These are phyloP conservation scores for Tolypocladium paradoxum DNA, from an alignment of 2,329 filamentous ascomycete species.

Conservation along the genomic window DNA sequence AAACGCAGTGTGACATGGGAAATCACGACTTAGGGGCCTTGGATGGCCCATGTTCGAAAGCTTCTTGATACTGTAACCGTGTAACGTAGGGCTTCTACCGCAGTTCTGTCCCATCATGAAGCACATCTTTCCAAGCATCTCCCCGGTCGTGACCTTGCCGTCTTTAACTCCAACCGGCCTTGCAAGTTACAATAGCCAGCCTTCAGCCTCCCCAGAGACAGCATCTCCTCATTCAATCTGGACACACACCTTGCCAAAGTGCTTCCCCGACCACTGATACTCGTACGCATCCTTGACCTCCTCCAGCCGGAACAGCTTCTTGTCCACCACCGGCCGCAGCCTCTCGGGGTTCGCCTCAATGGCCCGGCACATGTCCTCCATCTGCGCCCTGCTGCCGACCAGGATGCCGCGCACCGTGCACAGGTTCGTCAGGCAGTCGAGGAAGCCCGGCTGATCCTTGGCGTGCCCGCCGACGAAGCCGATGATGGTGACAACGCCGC, in stretches of 20 bases:
- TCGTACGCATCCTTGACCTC: slow-evolving; percentile 32
- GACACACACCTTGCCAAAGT: slow-evolving; percentile 28
- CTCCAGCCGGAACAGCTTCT: slow-evolving; percentile 32
- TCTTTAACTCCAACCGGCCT: no score
- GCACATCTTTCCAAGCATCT: no score
- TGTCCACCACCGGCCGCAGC: slow-evolving; percentile 34
- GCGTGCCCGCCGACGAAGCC: slow-evolving; percentile 22
- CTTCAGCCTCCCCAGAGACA: no score
- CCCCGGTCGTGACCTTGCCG: no score
- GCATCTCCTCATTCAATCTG: slow-evolving; percentile 13
- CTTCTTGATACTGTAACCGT: no score
- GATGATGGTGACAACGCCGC: slow-evolving; percentile 32
- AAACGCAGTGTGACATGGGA: no score
- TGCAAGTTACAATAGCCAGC: no score
- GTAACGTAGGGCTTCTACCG: no score
- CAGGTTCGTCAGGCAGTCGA: slow-evolving; percentile 18
- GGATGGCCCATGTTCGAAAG: no score
- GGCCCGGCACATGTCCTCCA: slow-evolving; percentile 40
- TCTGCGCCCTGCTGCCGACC: slow-evolving; percentile 33
- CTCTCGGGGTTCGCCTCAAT: slow-evolving; percentile 35
- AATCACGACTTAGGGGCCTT: no score
- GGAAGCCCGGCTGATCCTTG: slow-evolving; percentile 19
- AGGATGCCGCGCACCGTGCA: slow-evolving; percentile 35
- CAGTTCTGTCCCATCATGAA: no score
- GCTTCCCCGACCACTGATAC: slow-evolving; percentile 25